phyloP scores from a whole-genome alignment of 331 rosid genomes.

The Malus hybrid region DNA sequence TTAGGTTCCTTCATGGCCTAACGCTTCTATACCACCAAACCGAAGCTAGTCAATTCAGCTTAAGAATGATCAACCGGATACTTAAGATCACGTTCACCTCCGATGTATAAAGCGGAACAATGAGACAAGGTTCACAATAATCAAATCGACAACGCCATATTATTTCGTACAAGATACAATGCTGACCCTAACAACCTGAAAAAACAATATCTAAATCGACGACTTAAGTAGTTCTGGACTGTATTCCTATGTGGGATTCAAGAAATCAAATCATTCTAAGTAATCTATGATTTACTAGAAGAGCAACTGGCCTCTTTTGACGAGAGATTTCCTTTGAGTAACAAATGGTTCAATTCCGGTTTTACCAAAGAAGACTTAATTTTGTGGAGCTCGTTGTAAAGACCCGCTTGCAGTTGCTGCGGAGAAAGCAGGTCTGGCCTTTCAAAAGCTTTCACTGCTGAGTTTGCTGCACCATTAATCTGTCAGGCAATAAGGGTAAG shows the following conservation, averaged over 20 bases:
- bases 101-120: no score
- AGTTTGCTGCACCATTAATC: no score
- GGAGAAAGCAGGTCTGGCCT: slow-evolving; percentile 27
- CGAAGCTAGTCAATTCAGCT: no score
- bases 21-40: no score
- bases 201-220: neutral
- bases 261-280: neutral
- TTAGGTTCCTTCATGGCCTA: no score
- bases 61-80: no score
- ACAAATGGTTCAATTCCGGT: neutral
- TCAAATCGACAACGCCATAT: no score
- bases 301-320: slow-evolving; percentile 1
- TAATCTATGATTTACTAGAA: neutral
- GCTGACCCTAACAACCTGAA: neutral
- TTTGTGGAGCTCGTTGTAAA: slow-evolving; percentile 20
- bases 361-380: slow-evolving; percentile 11
- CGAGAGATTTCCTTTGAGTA: slow-evolving; percentile 16
- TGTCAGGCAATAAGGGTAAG: no score
- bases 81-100: no score
- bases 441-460: no score
- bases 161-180: neutral
- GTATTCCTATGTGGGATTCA: neutral
- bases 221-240: neutral
- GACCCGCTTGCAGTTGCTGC: slow-evolving; percentile 27
- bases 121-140: neutral